A percentile compares a stretch with the other conserved stretches of the same genome.
These are phyloP conservation scores for Drosera capensis DNA, from an alignment of 148 eudicot genomes.

Conservation along the genomic window DNA sequence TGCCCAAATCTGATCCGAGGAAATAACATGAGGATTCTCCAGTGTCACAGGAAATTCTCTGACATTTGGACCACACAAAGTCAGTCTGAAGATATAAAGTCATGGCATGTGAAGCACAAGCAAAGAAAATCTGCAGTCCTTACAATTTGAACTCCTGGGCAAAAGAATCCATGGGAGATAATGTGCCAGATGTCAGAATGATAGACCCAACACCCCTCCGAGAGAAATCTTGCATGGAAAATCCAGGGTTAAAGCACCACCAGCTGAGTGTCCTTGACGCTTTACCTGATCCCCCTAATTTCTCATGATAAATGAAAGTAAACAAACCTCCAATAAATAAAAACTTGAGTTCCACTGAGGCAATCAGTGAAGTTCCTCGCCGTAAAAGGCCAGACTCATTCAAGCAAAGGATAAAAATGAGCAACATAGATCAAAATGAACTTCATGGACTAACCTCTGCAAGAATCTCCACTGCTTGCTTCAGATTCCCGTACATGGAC, in stretches of 20 bases:
- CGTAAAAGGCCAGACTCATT: no score
- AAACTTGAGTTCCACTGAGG: no score
- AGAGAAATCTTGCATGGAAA: constrained; percentile 85
- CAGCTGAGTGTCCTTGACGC: constrained; percentile 78
- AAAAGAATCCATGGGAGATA: constrained; percentile 97
- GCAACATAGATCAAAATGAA: no score
- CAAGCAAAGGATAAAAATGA: no score
- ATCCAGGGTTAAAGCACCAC: constrained; percentile 99
- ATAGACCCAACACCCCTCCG: constrained; percentile 74
- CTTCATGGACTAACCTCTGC: constrained; percentile 55
- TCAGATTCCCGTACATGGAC: constrained; percentile 78
- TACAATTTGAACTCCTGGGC: constrained; percentile 88
- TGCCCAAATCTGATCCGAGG: constrained; percentile 83
- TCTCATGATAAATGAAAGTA: no score
- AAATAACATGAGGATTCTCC: constrained; percentile 98
- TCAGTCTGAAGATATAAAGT: background rate
- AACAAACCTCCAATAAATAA: no score
- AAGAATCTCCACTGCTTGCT: constrained; percentile 27
- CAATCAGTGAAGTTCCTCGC: no score
- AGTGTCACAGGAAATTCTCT: constrained; percentile 85
- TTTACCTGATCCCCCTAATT: constrained; percentile 36
- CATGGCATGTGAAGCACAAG: background rate
- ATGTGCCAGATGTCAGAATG: constrained; percentile 94
- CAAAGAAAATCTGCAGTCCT: constrained; percentile 16
- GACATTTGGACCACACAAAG: constrained; percentile 5